phyloP scores from a whole-genome alignment of 1,284 basidiomycete species.

The Apiotrichum siamense region DNA sequence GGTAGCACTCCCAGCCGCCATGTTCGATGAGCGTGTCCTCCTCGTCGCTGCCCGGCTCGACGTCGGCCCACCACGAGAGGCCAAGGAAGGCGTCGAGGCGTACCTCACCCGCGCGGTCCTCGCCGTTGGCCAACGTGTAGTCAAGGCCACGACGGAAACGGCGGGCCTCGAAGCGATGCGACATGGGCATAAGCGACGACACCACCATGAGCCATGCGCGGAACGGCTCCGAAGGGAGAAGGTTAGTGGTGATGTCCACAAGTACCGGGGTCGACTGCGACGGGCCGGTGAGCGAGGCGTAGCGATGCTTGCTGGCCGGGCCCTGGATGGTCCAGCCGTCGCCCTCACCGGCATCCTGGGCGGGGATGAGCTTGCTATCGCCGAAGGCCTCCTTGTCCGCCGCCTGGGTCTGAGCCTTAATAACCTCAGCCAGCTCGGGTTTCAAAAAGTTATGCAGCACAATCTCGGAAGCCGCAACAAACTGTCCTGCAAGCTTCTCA shows the following conservation, averaged over 20 bases:
- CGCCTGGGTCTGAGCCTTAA: conserved; percentile 61
- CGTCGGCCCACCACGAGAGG: conserved; percentile 66
- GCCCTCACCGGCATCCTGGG: conserved; percentile 54
- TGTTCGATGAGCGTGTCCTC: conserved; percentile 54
- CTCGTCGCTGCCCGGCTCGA: conserved; percentile 44
- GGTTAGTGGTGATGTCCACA: conserved; percentile 56
- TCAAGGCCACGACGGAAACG: conserved; percentile 89
- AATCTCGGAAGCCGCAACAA: conserved; percentile 81
- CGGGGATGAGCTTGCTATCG: conserved; percentile 51
- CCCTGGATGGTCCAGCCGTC: conserved; percentile 70
- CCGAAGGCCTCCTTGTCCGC: conserved; percentile 60
- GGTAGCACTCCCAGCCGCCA: conserved; percentile 97
- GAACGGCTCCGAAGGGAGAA: conserved; percentile 81
- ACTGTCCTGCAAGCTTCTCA: conserved; percentile 70
- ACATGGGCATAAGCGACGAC: conserved; percentile 67
- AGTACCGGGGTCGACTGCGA: conserved; percentile 50
- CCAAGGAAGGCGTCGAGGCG: conserved; percentile 85
- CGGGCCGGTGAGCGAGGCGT: conserved; percentile 57
- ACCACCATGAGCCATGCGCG: conserved; percentile 81
- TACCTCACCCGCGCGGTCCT: conserved; percentile 62
- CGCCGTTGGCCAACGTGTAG: conserved; percentile 88
- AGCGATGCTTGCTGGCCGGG: conserved; percentile 91
- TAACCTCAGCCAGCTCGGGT: conserved; percentile 59
- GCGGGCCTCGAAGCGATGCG: conserved; percentile 69
- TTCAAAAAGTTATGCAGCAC: conserved; percentile 82